Evolutionary conservation across 2,329 filamentous ascomycete genomes (phyloP).

Genomic region (Apiospora hydei): DNA sequence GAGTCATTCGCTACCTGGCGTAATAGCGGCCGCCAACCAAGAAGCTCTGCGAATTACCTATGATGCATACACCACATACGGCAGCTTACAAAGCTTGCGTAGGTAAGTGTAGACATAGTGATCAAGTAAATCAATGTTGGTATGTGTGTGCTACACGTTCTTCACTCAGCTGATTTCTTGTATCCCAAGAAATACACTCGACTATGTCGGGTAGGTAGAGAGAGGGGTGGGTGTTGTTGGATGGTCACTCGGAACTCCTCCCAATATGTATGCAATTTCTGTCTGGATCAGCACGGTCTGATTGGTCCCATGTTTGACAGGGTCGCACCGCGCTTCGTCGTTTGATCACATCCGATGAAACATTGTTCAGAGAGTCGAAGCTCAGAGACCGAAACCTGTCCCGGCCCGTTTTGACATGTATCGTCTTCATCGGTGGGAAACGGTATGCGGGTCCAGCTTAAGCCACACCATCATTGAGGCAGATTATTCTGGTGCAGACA

Average conservation of each 20-base stretch:
- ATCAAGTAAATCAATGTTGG: neutral
- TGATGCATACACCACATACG: neutral
- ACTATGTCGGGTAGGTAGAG: neutral
- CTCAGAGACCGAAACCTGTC: neutral
- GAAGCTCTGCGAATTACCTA: neutral
- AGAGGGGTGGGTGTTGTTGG: neutral
- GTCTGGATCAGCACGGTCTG: neutral
- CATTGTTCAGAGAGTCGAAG: neutral
- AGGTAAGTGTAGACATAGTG: neutral
- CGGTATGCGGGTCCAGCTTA: neutral
- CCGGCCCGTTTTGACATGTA: neutral
- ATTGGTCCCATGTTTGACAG: slow-evolving; percentile 1
- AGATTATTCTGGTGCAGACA: neutral
- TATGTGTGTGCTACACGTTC: neutral
- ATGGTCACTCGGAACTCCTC: neutral
- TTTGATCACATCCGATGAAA: slow-evolving; percentile 19
- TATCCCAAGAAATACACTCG: neutral
- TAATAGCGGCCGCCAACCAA: neutral
- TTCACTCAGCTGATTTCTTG: neutral
- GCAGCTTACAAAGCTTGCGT: too few relatives aligned
- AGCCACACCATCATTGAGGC: neutral
- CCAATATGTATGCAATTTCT: neutral
- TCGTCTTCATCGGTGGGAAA: neutral
- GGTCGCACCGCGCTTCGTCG: neutral
- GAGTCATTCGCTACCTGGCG: neutral